These are phyloP conservation scores for Fusarium graminum DNA, from an alignment of 2,329 filamentous ascomycete genomes.

Conservation along the genomic window DNA sequence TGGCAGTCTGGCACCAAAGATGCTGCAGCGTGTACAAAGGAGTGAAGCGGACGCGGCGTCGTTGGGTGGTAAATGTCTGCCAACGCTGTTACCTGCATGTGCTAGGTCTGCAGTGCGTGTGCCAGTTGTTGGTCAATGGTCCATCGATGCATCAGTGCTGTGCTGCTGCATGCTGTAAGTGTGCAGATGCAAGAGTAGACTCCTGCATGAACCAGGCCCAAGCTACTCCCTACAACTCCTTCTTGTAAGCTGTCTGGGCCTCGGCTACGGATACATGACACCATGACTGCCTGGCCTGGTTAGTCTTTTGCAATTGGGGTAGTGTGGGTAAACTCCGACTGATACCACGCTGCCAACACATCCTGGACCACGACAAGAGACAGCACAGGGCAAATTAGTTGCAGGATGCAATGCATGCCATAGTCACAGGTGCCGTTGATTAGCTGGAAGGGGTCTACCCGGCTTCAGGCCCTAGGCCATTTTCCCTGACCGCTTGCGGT, in stretches of 20 bases:
- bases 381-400: slow-evolving; percentile 48
- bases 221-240: slow-evolving; percentile 32
- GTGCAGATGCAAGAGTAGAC: slow-evolving; percentile 45
- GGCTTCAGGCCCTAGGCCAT: slow-evolving; percentile 31
- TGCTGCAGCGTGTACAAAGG: slow-evolving; percentile 42
- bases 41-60: slow-evolving; percentile 47
- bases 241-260: slow-evolving; percentile 31
- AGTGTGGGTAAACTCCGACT: slow-evolving; percentile 20
- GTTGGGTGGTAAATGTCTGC: slow-evolving; percentile 47
- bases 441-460: slow-evolving; percentile 39
- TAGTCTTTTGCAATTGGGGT: slow-evolving; percentile 29
- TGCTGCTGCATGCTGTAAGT: slow-evolving; percentile 41
- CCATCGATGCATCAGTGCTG: slow-evolving; percentile 45
- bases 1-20: slow-evolving; percentile 30
- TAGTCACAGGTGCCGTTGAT: slow-evolving; percentile 49
- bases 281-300: slow-evolving; percentile 14
- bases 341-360: slow-evolving; percentile 44
- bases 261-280: slow-evolving; percentile 31
- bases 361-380: slow-evolving; percentile 40
- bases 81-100: slow-evolving; percentile 40
- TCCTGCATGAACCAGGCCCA: slow-evolving; percentile 50
- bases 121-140: slow-evolving; percentile 40
- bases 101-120: slow-evolving; percentile 39
- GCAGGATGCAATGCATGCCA: slow-evolving; percentile 53
- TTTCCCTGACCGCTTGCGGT: slow-evolving; percentile 48